phyloP scores from a whole-genome alignment of 495 filamentous ascomycete genomes.

The Xylaria curta region DNA sequence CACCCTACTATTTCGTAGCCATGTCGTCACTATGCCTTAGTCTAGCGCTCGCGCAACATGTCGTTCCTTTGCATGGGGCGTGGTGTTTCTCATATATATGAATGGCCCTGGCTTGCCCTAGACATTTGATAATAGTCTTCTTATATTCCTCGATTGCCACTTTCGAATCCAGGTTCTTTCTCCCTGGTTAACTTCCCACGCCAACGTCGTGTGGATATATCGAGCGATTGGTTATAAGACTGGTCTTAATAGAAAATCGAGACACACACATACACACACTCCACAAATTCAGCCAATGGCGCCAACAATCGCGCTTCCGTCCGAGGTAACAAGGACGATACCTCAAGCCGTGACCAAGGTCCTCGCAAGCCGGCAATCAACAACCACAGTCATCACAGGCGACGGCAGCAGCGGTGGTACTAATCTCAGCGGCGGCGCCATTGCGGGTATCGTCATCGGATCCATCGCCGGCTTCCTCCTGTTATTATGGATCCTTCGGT shows the following conservation, averaged over 20 bases:
- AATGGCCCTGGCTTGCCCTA: not conserved
- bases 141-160: not conserved
- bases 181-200: not conserved
- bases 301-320: constrained; percentile 24
- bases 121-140: not conserved
- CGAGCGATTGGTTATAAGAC: not conserved
- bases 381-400: constrained; percentile 35
- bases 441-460: constrained; percentile 67
- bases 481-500: constrained; percentile 59
- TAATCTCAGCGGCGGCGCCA: constrained; percentile 60
- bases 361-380: constrained; percentile 31
- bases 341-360: constrained; percentile 32
- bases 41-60: not conserved
- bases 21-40: constrained; percentile 24
- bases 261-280: constrained; percentile 1
- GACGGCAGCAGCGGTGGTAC: constrained; percentile 14
- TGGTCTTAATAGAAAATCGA: not conserved
- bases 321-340: constrained; percentile 32
- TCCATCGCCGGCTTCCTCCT: constrained; percentile 62
- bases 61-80: not conserved
- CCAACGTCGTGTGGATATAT: not conserved
- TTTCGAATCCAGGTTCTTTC: no score
- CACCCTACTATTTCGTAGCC: constrained; percentile 5
- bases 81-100: not conserved
- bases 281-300: constrained; percentile 27